Evolutionary conservation across 148 eudicot species (phyloP), one percentile per base, ranked within the genome.

Genomic region (Chenopodium formosanum): DNA sequence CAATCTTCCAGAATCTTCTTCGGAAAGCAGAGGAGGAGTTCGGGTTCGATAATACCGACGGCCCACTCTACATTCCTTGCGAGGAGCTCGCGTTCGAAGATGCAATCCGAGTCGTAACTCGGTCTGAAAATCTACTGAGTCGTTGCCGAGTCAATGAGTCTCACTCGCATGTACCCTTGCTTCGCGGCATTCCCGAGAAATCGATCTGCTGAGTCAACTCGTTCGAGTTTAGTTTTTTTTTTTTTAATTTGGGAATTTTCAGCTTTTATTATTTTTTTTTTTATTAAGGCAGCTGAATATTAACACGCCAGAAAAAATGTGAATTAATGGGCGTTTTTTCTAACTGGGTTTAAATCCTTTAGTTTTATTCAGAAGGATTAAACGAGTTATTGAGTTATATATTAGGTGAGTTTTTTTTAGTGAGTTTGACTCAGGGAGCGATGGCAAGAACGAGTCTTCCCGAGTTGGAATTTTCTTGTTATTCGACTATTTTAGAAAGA

Each of bases 41-140:
- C 47, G 95, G 95, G 2, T 90, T 90, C 75, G 72, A 67, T 32
- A 78, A 82, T 20, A 85, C 76, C 37, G 78, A 56, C 1, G 95
- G 95, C 0, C 93, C 93, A 6, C 73, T 92, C 12, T 75, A 63
- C 7, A 70, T 92, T 52, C 95, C 95, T 0, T 90, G 95, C 72
- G 93, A 92, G 16, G 95, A 89, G 89, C 80, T 81, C 0, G 34
- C 66, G 14, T 91, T 90, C 63, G 92, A 91, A 60, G 88, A 83
- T 25, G 75, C 82, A 29, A 66, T 88, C 68, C 82, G 87, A 12
- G 70, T 85, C 70, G 85, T 84, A 53, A 50, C 79, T 50, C 87
- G 89, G 48, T 63, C 75, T 3, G 82, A 52, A 7, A 7, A 67
- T 17, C 58, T 56, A 0, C 60, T 75, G 60, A 67, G 79, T 69